phyloP scores from a whole-genome alignment of 176 grass and related monocot species.

The Bothriochloa decipiens region DNA sequence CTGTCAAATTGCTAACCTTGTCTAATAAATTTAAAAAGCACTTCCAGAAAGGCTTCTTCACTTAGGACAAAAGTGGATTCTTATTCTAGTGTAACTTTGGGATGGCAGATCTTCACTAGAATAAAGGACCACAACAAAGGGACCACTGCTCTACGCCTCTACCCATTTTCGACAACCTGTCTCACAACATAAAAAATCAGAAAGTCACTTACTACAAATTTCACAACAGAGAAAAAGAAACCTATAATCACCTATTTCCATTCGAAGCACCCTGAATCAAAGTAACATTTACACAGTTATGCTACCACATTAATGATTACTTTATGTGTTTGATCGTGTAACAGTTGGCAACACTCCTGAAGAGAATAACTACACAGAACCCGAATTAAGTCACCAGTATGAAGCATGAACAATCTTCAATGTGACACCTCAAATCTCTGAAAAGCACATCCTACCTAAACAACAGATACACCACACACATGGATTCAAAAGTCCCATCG shows the following conservation, averaged over 20 bases:
- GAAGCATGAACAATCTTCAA: constrained; percentile 24
- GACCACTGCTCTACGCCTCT: not conserved
- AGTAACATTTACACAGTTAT: not conserved
- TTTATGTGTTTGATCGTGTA: not conserved
- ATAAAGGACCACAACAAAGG: not conserved
- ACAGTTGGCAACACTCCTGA: constrained; percentile 9
- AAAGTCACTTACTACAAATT: not conserved
- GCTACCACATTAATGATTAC: not conserved
- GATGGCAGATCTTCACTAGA: constrained; percentile 14
- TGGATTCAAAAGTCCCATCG: not conserved
- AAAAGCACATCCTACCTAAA: constrained; percentile 43
- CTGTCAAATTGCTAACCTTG: not conserved
- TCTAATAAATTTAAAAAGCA: not conserved
- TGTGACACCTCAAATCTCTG: not conserved
- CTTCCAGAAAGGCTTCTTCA: constrained; percentile 23
- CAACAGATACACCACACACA: constrained; percentile 16
- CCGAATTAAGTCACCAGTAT: constrained; percentile 12
- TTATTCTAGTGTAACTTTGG: constrained; percentile 13
- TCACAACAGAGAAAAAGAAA: not conserved
- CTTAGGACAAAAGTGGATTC: constrained; percentile 13
- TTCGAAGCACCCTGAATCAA: not conserved
- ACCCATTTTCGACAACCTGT: not conserved
- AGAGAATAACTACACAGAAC: not conserved
- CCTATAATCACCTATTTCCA: constrained; percentile 8
- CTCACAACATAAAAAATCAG: not conserved